A percentile compares a stretch with the other conserved stretches of the same genome.
Conservation (phyloP, 2,329 filamentous ascomycete species). For the Hyphodiscus sp. region DNA sequence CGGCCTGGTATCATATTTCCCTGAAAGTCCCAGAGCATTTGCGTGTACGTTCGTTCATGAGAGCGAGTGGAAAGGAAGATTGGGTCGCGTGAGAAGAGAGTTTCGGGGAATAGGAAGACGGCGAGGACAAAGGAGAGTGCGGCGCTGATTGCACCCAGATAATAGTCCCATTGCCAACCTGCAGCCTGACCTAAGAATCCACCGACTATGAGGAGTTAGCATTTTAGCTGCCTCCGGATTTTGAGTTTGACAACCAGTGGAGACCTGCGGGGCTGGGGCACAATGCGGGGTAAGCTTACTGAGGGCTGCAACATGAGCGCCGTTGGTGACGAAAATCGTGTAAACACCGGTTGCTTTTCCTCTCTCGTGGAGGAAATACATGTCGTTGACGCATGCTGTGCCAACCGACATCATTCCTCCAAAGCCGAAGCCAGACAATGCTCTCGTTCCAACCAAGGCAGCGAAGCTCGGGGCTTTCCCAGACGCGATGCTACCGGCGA, state of each 20-base stretch:
- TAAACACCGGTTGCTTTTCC: constrained; percentile 28
- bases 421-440: constrained; percentile 24
- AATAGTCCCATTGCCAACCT: constrained; percentile 29
- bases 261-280: background rate
- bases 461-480: constrained; percentile 18
- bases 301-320: constrained; percentile 26
- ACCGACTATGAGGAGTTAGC: constrained; percentile 15
- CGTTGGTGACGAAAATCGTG: constrained; percentile 26
- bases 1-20: constrained; percentile 24
- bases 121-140: constrained; percentile 20
- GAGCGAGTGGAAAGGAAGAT: constrained; percentile 18
- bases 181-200: constrained; percentile 23
- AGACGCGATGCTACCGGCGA: constrained; percentile 24
- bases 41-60: constrained; percentile 18
- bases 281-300: constrained; percentile 14
- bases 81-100: constrained; percentile 26
- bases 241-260: background rate
- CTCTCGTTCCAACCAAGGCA: constrained; percentile 23
- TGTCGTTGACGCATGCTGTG: constrained; percentile 26
- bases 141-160: constrained; percentile 23
- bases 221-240: background rate
- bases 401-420: constrained; percentile 29
- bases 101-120: constrained; percentile 28
- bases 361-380: constrained; percentile 28
- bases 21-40: constrained; percentile 23